These are phyloP conservation scores for Lonicera japonica DNA, from an alignment of 129 eudicot genomes.

Conservation along the genomic window DNA sequence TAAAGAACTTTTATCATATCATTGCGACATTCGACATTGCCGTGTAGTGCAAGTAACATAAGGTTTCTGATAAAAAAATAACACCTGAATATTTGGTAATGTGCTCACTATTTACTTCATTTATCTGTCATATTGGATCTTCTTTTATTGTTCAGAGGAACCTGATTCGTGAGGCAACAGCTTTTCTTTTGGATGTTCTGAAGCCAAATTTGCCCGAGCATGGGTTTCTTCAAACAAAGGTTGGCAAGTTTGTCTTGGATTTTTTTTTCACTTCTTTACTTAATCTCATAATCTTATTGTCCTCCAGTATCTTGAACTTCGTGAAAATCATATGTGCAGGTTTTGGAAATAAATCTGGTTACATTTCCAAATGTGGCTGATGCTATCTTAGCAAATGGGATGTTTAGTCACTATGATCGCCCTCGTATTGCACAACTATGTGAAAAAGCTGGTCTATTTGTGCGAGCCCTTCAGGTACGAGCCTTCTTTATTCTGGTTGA, in stretches of 20 bases:
- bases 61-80: too few relatives aligned
- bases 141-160: conserved; percentile 48
- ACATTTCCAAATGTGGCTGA: conserved; percentile 97
- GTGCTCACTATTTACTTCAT: neutral
- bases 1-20: neutral
- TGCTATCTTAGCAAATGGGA: conserved; percentile 42
- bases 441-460: conserved; percentile 44
- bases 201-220: conserved; percentile 80
- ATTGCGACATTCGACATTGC: too few relatives aligned
- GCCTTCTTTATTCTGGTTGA: neutral
- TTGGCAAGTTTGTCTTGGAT: neutral
- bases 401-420: conserved; percentile 28
- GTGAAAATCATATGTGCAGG: conserved; percentile 29
- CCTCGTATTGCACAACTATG: conserved; percentile 29
- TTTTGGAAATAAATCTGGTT: conserved; percentile 82
- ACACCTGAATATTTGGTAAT: too few relatives aligned
- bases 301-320: neutral
- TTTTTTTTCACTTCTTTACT: neutral
- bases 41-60: too few relatives aligned
- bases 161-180: conserved; percentile 81
- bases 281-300: neutral
- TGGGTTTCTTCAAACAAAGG: conserved; percentile 80
- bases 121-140: neutral
- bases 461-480: conserved; percentile 87
- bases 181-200: conserved; percentile 68